Conservation (phyloP, 192 early-diverging fungal genomes). For the Coemansia sp. region DNA sequence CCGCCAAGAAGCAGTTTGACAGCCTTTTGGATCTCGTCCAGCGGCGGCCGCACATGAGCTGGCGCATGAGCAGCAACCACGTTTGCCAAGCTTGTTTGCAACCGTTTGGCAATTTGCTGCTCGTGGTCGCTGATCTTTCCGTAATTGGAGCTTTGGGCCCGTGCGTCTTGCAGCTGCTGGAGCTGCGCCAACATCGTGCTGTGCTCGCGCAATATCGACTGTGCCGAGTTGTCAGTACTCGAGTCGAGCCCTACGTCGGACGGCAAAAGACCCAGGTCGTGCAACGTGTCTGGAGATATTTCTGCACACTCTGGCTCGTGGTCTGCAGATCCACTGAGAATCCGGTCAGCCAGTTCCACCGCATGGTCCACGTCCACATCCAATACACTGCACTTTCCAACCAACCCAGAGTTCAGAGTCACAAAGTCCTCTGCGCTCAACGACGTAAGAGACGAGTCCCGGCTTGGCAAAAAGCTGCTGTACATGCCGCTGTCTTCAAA, state of each 20-base stretch:
- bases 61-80: constrained; percentile 23
- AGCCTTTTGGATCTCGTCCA: constrained; percentile 35
- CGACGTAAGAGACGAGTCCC: constrained; percentile 30
- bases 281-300: constrained; percentile 16
- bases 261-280: constrained; percentile 17
- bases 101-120: constrained; percentile 18
- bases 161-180: constrained; percentile 33
- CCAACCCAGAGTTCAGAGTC: constrained; percentile 3
- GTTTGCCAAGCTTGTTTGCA: constrained; percentile 34
- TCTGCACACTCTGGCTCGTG: background rate
- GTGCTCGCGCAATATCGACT: constrained; percentile 29
- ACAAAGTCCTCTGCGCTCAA: constrained; percentile 13
- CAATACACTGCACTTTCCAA: background rate
- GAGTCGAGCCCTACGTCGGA: constrained; percentile 20
- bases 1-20: constrained; percentile 26
- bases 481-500: constrained; percentile 32
- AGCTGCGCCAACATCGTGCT: constrained; percentile 26
- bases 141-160: constrained; percentile 24
- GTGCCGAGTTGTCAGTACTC: constrained; percentile 17
- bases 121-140: constrained; percentile 32
- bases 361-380: constrained; percentile 18
- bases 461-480: constrained; percentile 42
- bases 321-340: constrained; percentile 3
- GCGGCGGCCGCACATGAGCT: constrained; percentile 21
- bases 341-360: constrained; percentile 15